phyloP scores from a whole-genome alignment of 805 yeast species.

The Komagataella pseudopastoris region DNA sequence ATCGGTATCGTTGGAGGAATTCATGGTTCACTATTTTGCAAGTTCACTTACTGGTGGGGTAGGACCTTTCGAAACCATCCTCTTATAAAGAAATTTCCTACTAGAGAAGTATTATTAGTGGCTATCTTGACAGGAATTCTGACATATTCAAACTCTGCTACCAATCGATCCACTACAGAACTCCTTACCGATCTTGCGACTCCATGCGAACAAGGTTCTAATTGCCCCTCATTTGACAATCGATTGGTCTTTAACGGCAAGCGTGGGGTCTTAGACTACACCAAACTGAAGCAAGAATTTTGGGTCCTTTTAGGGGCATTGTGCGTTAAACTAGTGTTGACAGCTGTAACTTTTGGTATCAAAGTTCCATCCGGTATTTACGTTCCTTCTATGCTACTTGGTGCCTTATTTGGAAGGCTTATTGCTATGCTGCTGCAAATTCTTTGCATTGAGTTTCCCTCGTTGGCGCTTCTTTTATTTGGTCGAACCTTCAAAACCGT shows the following conservation, averaged over 20 bases:
- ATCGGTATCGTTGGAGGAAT: slow-evolving; percentile 41
- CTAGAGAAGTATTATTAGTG: slow-evolving; percentile 29
- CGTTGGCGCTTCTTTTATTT: neutral
- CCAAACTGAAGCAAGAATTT: slow-evolving; percentile 19
- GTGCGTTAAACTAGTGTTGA: slow-evolving; percentile 27
- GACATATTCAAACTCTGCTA: slow-evolving; percentile 34
- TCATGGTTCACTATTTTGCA: slow-evolving; percentile 36
- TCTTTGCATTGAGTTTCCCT: slow-evolving; percentile 15
- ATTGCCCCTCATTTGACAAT: slow-evolving; percentile 16
- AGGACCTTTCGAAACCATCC: slow-evolving; percentile 19
- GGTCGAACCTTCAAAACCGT: slow-evolving; percentile 3
- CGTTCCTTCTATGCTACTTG: slow-evolving; percentile 52
- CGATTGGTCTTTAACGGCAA: slow-evolving; percentile 3
- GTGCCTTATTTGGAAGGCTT: slow-evolving; percentile 43
- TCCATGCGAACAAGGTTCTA: slow-evolving; percentile 23
- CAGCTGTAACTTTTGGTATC: slow-evolving; percentile 41
- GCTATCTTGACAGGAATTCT: slow-evolving; percentile 30
- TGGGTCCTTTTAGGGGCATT: slow-evolving; percentile 25
- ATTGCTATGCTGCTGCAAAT: slow-evolving; percentile 30
- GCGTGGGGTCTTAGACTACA: slow-evolving; percentile 6
- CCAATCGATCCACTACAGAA: slow-evolving; percentile 34
- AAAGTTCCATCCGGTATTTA: slow-evolving; percentile 49
- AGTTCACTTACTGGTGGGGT: slow-evolving; percentile 33
- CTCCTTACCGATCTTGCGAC: slow-evolving; percentile 34
- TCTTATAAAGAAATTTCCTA: slow-evolving; percentile 23